Evolutionary conservation across 768 basidiomycete species (phyloP).

Genomic region (Naganishia antarctica): DNA sequence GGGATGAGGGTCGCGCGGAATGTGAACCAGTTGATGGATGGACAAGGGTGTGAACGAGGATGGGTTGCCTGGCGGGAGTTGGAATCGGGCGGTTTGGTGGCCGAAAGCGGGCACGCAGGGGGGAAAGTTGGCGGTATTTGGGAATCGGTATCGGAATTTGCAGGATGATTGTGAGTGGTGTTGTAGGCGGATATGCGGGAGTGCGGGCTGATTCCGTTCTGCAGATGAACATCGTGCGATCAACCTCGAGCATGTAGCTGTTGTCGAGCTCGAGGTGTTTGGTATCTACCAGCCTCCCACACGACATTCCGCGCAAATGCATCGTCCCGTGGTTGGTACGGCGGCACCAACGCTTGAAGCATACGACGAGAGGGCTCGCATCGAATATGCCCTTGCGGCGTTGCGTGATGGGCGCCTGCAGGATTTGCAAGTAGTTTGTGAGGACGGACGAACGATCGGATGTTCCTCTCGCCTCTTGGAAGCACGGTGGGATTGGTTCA

Average conservation of each 20-base stretch:
- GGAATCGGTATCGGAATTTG: constrained; percentile 59
- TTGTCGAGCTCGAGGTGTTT: constrained; percentile 86
- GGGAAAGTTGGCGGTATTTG: constrained; percentile 84
- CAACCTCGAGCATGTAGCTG: constrained; percentile 69
- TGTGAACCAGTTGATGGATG: constrained; percentile 52
- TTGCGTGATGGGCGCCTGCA: constrained; percentile 74
- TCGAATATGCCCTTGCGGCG: constrained; percentile 65
- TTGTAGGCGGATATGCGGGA: neutral
- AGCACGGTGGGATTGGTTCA: constrained; percentile 95
- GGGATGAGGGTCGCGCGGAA: constrained; percentile 79
- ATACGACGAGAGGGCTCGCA: constrained; percentile 47
- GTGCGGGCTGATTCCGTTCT: neutral
- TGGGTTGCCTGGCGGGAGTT: constrained; percentile 77
- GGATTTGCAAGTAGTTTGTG: constrained; percentile 89
- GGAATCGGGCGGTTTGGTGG: constrained; percentile 91
- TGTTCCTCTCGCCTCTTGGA: constrained; percentile 81
- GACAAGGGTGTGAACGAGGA: constrained; percentile 53
- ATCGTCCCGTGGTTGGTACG: too few relatives aligned
- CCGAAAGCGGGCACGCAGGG: constrained; percentile 53
- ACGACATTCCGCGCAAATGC: constrained; percentile 58
- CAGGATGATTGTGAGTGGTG: constrained; percentile 37
- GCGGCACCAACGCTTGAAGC: constrained; percentile 6
- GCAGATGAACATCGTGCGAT: constrained; percentile 41
- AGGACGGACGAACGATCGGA: constrained; percentile 75
- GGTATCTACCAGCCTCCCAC: constrained; percentile 86